Percentiles rank a stretch among this genome's conserved stretches.
Evolutionary conservation across 805 yeast species (phyloP).

Genomic region (Cyberlindnera mrakii): DNA sequence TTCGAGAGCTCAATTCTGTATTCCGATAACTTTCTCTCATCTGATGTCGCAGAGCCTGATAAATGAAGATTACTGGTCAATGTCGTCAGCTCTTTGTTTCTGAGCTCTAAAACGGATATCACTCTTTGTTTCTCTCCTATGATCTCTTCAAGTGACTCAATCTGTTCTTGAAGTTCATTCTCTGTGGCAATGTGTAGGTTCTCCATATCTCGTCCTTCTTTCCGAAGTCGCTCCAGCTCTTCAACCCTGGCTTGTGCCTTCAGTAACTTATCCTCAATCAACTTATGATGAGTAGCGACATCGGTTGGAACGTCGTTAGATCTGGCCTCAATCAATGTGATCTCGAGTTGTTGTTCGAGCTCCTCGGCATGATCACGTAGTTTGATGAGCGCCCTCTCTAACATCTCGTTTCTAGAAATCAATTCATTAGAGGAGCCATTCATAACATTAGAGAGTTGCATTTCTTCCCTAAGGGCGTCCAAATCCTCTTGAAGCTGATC

Average conservation of each 20-base stretch:
- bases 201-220: conserved; percentile 44
- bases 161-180: conserved; percentile 34
- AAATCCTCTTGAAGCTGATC: conserved; percentile 4
- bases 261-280: conserved; percentile 29
- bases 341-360: conserved; percentile 27
- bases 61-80: neutral
- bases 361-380: conserved; percentile 26
- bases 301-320: conserved; percentile 29
- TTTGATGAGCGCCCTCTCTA: conserved; percentile 37
- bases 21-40: conserved; percentile 3
- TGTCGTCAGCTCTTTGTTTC: conserved; percentile 17
- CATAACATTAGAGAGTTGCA: conserved; percentile 12
- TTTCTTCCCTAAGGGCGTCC: conserved; percentile 13
- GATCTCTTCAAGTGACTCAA: conserved; percentile 23
- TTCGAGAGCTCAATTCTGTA: conserved; percentile 1
- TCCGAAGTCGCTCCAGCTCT: conserved; percentile 44
- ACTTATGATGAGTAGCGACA: conserved; percentile 28
- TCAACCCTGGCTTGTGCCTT: conserved; percentile 31
- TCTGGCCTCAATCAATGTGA: conserved; percentile 18
- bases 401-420: conserved; percentile 27
- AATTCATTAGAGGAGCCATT: conserved; percentile 4
- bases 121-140: conserved; percentile 12
- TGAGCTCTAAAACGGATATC: conserved; percentile 6
- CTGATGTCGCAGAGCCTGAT: neutral
- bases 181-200: conserved; percentile 37